These are phyloP conservation scores for Boletus vermiculosoides DNA, from an alignment of 768 basidiomycete genomes.

Conservation along the genomic window DNA sequence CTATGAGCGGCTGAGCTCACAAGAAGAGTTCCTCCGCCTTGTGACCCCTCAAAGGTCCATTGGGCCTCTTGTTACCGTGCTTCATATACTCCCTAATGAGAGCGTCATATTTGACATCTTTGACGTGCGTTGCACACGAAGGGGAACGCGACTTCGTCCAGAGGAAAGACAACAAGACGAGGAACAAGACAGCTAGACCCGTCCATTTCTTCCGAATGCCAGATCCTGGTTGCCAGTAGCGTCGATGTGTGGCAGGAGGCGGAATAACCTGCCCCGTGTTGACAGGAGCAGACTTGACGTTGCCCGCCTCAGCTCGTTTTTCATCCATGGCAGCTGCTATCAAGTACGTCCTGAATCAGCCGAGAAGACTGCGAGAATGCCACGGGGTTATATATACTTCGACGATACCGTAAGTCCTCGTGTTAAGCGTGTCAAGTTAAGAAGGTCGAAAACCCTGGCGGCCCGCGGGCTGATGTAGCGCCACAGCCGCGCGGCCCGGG, in stretches of 20 bases:
- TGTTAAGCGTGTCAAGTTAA: too few species aligned
- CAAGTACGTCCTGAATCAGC: neutral
- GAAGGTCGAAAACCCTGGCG: too few species aligned
- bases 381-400: too few species aligned
- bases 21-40: constrained; percentile 46
- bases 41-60: constrained; percentile 31
- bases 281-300: constrained; percentile 1
- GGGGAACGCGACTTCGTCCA: constrained; percentile 7
- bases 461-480: too few species aligned
- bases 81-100: constrained; percentile 20
- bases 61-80: constrained; percentile 11
- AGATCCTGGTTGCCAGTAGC: neutral
- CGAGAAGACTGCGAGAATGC: neutral
- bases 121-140: neutral
- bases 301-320: constrained; percentile 5
- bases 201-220: constrained; percentile 15
- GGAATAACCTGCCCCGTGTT: constrained; percentile 13
- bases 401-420: too few species aligned
- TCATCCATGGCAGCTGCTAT: constrained; percentile 23
- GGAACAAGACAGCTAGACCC: constrained; percentile 5
- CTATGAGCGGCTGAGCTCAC: constrained; percentile 28
- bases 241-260: constrained; percentile 16
- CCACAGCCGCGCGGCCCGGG: too few species aligned
- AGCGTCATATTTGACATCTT: constrained; percentile 12
- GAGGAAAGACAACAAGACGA: constrained; percentile 16